Evolutionary conservation across 768 basidiomycete species (phyloP), one percentile per base, ranked within the genome.

Genomic region (Fomitopsis serialis): DNA sequence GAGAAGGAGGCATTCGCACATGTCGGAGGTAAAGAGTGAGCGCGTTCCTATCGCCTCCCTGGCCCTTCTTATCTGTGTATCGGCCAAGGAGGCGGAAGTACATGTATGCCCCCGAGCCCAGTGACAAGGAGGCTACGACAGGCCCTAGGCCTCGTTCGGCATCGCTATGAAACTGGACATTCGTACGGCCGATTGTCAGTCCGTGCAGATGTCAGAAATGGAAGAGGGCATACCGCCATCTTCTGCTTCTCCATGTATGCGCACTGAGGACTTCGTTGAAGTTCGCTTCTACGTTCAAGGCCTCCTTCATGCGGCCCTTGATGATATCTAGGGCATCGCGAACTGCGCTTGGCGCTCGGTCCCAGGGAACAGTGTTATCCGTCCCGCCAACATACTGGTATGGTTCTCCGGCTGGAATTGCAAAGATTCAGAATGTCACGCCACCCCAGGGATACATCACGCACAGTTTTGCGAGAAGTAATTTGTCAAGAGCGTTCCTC

Each of bases 381-480:
- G 87, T 80, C 22, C 86, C 87, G 3, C 87, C 89, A 36, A 91
- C 83, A 63, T 91, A 91, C 88, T 91, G 52, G 11, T 2, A n/a
- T n/a, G 25, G 35, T 45, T 15, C 1, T 9, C 58, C 17, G 44
- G 49, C 37, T n/a, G n/a, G n/a, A n/a, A n/a, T n/a, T n/a, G n/a
- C n/a, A n/a, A n/a, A n/a, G n/a, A n/a, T n/a, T n/a, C n/a, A n/a
- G n/a, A n/a, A n/a, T n/a, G n/a, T n/a, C n/a, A n/a, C n/a, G n/a
- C n/a, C n/a, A n/a, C n/a, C n/a, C n/a, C n/a, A n/a, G n/a, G n/a
- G 45, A 25, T 27, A 21, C 19, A 32, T 17, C 19, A 68, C 82
- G 63, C 63, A 89, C 89, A 81, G 54, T 92, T 92, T 58, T 92
- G 89, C 13, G 89, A 91, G 61, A 92, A 92, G 61, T 92, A 92